These are phyloP conservation scores for Acacia acuminata DNA, from an alignment of 306 rosid genomes.

Conservation along the genomic window DNA sequence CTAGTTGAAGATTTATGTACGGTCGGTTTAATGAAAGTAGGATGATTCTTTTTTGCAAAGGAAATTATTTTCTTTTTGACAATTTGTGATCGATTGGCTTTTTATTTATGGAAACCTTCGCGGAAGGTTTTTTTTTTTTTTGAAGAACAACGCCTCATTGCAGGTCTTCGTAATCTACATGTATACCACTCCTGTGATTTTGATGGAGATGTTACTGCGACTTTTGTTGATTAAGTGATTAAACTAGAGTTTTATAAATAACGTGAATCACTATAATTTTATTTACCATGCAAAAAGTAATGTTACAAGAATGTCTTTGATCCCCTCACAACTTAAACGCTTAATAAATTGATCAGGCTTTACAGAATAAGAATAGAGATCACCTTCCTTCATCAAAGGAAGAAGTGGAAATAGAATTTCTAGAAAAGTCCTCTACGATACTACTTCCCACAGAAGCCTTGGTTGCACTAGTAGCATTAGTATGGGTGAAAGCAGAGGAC, in stretches of 20 bases:
- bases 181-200: background rate
- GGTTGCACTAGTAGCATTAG: constrained; percentile 47
- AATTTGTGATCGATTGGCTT: background rate
- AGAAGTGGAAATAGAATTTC: constrained; percentile 63
- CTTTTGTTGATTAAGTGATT: background rate
- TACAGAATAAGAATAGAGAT: background rate
- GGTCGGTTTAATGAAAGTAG: constrained; percentile 14
- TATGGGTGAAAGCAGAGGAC: constrained; percentile 42
- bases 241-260: background rate
- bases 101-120: background rate
- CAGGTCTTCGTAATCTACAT: background rate
- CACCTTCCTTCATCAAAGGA: constrained; percentile 58
- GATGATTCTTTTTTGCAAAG: background rate
- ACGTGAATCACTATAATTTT: background rate
- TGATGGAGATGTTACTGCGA: background rate
- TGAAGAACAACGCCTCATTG: background rate
- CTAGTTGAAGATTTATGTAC: background rate
- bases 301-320: background rate
- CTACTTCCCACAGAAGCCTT: constrained; percentile 46
- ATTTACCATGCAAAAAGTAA: background rate
- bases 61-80: background rate
- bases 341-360: background rate
- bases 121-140: background rate
- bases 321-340: background rate
- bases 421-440: constrained; percentile 54